Evolutionary conservation across 768 basidiomycete species (phyloP), one percentile per base, ranked within the genome.

Genomic region (Lentinula raphanica): DNA sequence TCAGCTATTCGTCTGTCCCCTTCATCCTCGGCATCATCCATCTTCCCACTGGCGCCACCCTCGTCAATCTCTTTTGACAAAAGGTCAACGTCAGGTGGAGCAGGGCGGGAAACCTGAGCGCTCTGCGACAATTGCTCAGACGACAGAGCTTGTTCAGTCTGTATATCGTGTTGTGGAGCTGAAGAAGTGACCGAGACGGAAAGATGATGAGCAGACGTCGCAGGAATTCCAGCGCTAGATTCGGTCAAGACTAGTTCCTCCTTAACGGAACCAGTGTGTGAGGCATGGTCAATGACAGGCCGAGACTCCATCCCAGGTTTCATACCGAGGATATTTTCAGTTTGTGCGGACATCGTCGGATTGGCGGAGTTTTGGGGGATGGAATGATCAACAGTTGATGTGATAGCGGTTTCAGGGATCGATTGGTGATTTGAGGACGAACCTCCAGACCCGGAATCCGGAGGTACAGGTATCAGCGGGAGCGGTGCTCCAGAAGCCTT

Each of bases 51-150:
- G 17, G 72, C 73, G 28, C 79, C 74, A 1, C 75, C 78, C 9
- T 86, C 84, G 36, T 82, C 84, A 59, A 87, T 83, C 64, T 88
- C 88, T 66, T 89, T 88, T 54, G 87, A 66, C 0, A 86, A 86
- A 3, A 88, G 87, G 62, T 90, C 87, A 0, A 88, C 89, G 62
- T 90, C 88, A 0, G 88, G 88, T 64, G 88, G 87, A 19, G 87
- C 85, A n/a, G n/a, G n/a, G n/a, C n/a, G n/a, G n/a, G n/a, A n/a
- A n/a, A n/a, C n/a, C n/a, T n/a, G n/a, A n/a, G n/a, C n/a, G n/a
- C n/a, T 81, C 81, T 9, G 89, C 85, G 1, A 88, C 88, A 63
- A 78, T 87, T 27, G 86, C 84, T 49, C n/a, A n/a, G n/a, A n/a
- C n/a, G n/a, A n/a, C n/a, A n/a, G n/a, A n/a, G n/a, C 88, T 60